Evolutionary conservation across 2,329 filamentous ascomycete species (phyloP).

Genomic region (Alternaria sp.): DNA sequence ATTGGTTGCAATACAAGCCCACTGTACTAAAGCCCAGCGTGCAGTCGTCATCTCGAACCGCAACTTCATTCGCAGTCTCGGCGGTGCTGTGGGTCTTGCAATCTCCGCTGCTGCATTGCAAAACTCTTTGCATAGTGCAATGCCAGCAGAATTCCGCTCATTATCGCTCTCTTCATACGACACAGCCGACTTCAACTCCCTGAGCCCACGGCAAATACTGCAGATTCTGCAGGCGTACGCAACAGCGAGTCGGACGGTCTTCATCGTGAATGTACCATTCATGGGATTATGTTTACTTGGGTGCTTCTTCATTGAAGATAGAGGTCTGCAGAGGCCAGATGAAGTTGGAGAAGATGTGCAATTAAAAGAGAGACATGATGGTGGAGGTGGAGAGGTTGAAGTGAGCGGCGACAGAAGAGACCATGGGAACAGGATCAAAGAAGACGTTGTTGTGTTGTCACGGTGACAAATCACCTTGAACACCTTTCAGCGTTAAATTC

Average conservation of each 20-base stretch:
- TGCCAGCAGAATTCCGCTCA: conserved; percentile 19
- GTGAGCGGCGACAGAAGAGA: not conserved
- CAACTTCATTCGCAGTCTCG: conserved; percentile 67
- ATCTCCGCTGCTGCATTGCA: conserved; percentile 42
- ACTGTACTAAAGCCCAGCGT: conserved; percentile 58
- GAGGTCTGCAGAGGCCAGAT: conserved; percentile 52
- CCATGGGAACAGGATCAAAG: not conserved
- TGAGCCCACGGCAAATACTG: conserved; percentile 16
- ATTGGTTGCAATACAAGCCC: conserved; percentile 55
- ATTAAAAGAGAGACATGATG: not conserved
- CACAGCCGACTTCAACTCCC: conserved; percentile 14
- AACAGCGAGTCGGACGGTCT: conserved; percentile 61
- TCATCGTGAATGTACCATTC: conserved; percentile 63
- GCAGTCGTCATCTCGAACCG: conserved; percentile 68
- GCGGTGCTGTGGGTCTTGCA: conserved; percentile 64
- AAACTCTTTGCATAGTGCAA: conserved; percentile 18
- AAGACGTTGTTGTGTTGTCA: not conserved
- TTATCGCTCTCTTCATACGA: conserved; percentile 17
- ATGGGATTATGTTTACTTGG: conserved; percentile 59
- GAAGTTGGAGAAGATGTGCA: conserved; percentile 3
- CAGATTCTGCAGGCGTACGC: conserved; percentile 60
- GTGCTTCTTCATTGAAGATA: conserved; percentile 57
- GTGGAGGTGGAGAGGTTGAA: not conserved
- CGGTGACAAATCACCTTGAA: not conserved
- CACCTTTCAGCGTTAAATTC: not conserved